A percentile compares a stretch with the other conserved stretches of the same genome.
Conservation (phyloP, 352 stramenopile genomes). For the Globisporangium cystogenes region DNA sequence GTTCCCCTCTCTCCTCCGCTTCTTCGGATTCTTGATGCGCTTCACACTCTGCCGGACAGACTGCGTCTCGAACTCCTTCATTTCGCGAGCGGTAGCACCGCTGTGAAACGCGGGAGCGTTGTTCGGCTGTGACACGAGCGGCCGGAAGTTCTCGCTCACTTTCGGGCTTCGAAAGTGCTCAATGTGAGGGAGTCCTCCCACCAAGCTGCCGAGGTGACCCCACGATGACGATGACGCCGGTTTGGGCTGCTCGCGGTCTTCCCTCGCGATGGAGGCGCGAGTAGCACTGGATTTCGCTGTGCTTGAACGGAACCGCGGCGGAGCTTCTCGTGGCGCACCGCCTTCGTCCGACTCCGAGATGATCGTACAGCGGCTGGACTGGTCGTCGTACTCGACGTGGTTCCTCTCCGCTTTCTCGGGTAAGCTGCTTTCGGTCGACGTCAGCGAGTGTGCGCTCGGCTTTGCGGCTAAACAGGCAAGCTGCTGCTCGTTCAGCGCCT, state of each 20-base stretch:
- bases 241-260: constrained; percentile 25
- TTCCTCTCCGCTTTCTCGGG: constrained; percentile 1
- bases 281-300: neutral
- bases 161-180: constrained; percentile 77
- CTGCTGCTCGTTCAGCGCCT: constrained; percentile 14
- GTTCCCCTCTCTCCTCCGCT: constrained; percentile 43
- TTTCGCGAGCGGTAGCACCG: constrained; percentile 12
- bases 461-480: constrained; percentile 10
- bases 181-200: constrained; percentile 64
- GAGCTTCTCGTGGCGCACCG: neutral
- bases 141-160: constrained; percentile 72
- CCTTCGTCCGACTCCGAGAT: constrained; percentile 2
- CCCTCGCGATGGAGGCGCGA: neutral
- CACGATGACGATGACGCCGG: constrained; percentile 39
- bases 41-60: constrained; percentile 32
- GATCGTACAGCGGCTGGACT: constrained; percentile 8
- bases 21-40: constrained; percentile 44
- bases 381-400: constrained; percentile 8
- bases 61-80: constrained; percentile 46
- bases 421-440: constrained; percentile 48
- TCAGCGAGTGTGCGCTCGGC: constrained; percentile 32
- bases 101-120: constrained; percentile 3
- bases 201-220: constrained; percentile 58
- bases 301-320: neutral
- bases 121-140: constrained; percentile 25